A percentile compares a stretch with the other conserved stretches of the same genome.
These are phyloP conservation scores for Fusarium sp. DNA, from an alignment of 2,329 filamentous ascomycete species.

Conservation along the genomic window DNA sequence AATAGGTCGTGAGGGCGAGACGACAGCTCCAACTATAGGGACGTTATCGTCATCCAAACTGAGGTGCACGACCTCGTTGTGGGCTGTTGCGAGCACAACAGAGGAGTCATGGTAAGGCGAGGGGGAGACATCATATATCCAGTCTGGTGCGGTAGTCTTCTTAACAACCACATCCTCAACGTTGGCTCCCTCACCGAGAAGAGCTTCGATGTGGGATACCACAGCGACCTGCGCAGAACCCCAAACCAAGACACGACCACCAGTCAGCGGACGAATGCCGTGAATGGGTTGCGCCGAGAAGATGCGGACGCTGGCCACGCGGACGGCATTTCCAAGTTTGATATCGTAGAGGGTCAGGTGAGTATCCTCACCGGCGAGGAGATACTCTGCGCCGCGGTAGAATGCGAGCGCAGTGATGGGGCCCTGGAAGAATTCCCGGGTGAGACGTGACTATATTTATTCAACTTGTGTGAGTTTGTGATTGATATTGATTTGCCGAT, in stretches of 20 bases:
- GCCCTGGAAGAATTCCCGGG: conserved; percentile 57
- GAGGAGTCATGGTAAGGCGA: conserved; percentile 56
- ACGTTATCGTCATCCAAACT: conserved; percentile 44
- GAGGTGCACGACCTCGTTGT: conserved; percentile 81
- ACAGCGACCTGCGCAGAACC: conserved; percentile 71
- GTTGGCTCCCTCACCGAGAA: conserved; percentile 47
- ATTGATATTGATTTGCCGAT: neutral
- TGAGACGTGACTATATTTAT: conserved; percentile 32
- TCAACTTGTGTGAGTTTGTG: conserved; percentile 13
- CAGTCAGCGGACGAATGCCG: conserved; percentile 68
- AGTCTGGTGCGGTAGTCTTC: conserved; percentile 72
- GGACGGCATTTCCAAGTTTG: conserved; percentile 47
- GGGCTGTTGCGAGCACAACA: conserved; percentile 81
- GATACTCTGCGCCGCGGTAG: conserved; percentile 53
- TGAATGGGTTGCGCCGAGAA: conserved; percentile 80
- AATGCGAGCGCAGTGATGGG: conserved; percentile 73
- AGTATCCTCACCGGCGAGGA: conserved; percentile 72
- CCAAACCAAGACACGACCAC: conserved; percentile 70
- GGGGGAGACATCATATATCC: conserved; percentile 78
- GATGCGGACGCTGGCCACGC: conserved; percentile 59
- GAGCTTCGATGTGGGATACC: conserved; percentile 19
- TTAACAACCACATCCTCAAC: conserved; percentile 28
- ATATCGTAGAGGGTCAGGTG: conserved; percentile 66
- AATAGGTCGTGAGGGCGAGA: conserved; percentile 81
- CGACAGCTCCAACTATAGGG: conserved; percentile 61